Percentiles rank a stretch among this genome's conserved stretches.
Conservation (phyloP, 2,329 filamentous ascomycete genomes). For the Verticillium dahliae region DNA sequence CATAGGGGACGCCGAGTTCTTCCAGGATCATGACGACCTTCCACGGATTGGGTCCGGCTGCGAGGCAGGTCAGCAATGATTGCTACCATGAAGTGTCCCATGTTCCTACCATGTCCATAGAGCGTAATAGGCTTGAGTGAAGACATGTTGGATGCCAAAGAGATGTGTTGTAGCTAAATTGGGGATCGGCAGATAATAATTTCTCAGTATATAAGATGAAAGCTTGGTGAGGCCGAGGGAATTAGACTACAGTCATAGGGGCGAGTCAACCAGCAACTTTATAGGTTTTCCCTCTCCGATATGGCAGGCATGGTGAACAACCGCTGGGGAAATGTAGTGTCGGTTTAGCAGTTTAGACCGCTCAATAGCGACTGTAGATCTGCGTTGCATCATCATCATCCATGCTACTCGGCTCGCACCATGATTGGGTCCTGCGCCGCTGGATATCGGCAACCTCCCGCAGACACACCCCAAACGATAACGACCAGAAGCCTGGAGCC, state of each 20-base stretch:
- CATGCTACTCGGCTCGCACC: too few relatives aligned
- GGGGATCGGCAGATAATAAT: neutral
- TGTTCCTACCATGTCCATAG: neutral
- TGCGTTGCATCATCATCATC: too few relatives aligned
- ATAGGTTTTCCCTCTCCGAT: too few relatives aligned
- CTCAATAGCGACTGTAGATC: too few relatives aligned
- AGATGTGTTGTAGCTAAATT: neutral
- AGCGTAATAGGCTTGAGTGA: neutral
- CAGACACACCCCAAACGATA: neutral
- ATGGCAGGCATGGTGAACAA: too few relatives aligned
- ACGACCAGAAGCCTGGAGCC: neutral
- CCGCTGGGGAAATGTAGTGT: too few relatives aligned
- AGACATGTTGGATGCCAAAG: neutral
- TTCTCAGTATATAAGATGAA: neutral
- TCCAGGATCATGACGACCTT: conserved; percentile 27
- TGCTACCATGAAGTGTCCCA: too few relatives aligned
- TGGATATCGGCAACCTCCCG: too few relatives aligned
- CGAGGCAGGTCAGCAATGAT: neutral
- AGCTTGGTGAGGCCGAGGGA: neutral
- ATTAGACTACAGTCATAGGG: neutral
- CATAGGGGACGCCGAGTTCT: conserved; percentile 28
- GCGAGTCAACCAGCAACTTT: too few relatives aligned
- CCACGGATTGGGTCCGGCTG: conserved; percentile 18
- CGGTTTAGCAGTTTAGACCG: too few relatives aligned
- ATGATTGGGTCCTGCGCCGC: too few relatives aligned